phyloP scores from a whole-genome alignment of 495 filamentous ascomycete genomes.

The Endocarpon pusillum region DNA sequence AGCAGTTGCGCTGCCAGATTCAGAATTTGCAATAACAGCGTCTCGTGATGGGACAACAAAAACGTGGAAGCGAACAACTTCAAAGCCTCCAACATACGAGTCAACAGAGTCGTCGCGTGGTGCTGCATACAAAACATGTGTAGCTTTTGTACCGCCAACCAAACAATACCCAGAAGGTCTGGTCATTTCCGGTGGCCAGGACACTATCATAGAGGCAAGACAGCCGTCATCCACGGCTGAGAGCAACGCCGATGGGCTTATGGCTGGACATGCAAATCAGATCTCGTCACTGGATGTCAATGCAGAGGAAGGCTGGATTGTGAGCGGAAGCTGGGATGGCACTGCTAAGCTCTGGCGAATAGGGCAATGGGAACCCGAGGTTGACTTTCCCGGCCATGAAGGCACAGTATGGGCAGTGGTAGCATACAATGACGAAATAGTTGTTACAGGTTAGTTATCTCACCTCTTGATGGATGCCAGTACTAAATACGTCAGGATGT shows the following conservation, averaged over 20 bases:
- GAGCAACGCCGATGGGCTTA: conserved; percentile 67
- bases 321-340: conserved; percentile 92
- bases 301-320: conserved; percentile 48
- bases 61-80: conserved; percentile 55
- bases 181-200: conserved; percentile 71
- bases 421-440: conserved; percentile 57
- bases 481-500: conserved; percentile 30
- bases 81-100: conserved; percentile 55
- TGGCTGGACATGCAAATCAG: conserved; percentile 74
- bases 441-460: conserved; percentile 55
- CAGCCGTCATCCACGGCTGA: conserved; percentile 42
- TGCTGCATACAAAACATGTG: conserved; percentile 64
- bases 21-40: conserved; percentile 60
- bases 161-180: conserved; percentile 58
- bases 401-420: conserved; percentile 83
- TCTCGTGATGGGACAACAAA: conserved; percentile 85
- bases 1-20: conserved; percentile 59
- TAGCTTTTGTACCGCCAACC: conserved; percentile 63
- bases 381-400: conserved; percentile 56
- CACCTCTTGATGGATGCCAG: background rate
- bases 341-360: conserved; percentile 64
- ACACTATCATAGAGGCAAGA: conserved; percentile 83
- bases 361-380: conserved; percentile 57
- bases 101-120: conserved; percentile 58
- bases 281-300: conserved; percentile 73